phyloP scores from a whole-genome alignment of 192 early-diverging fungal genomes.

The Geranomyces variabilis region DNA sequence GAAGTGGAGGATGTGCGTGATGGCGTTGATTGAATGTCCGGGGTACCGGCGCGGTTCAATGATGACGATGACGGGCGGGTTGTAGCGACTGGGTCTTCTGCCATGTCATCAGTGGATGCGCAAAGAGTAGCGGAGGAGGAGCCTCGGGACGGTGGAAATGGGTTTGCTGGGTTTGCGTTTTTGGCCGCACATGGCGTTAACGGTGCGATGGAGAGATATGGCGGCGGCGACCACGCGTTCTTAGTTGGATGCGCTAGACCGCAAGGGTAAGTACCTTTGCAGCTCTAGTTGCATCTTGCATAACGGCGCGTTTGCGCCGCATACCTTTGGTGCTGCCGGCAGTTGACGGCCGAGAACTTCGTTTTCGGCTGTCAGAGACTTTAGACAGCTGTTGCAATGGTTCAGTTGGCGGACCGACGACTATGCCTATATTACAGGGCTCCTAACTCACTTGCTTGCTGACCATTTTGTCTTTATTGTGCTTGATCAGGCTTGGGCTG shows the following conservation, averaged over 20 bases:
- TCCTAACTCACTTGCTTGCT: not conserved
- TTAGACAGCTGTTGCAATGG: not conserved
- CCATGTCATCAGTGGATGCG: not conserved
- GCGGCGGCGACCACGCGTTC: constrained; percentile 37
- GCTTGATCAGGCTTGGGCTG: not conserved
- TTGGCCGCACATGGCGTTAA: constrained; percentile 31
- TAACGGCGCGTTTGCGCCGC: too few species aligned
- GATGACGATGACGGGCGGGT: not conserved
- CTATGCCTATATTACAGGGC: not conserved
- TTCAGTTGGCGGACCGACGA: not conserved
- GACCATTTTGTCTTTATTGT: not conserved
- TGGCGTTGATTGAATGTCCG: not conserved
- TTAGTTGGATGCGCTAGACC: constrained; percentile 4
- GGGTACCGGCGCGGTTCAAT: not conserved
- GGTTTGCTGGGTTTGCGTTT: constrained; percentile 25
- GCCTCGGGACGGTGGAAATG: not conserved
- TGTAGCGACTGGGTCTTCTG: not conserved
- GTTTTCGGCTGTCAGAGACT: not conserved
- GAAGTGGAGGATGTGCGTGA: constrained; percentile 6
- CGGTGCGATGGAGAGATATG: constrained; percentile 33
- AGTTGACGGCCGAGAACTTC: constrained; percentile 6
- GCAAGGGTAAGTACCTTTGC: not conserved
- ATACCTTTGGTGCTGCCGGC: not conserved
- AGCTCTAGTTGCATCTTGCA: not conserved
- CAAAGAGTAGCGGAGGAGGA: not conserved